These are phyloP conservation scores for Tulasnella sp. DNA, from an alignment of 768 basidiomycete genomes.

Conservation along the genomic window DNA sequence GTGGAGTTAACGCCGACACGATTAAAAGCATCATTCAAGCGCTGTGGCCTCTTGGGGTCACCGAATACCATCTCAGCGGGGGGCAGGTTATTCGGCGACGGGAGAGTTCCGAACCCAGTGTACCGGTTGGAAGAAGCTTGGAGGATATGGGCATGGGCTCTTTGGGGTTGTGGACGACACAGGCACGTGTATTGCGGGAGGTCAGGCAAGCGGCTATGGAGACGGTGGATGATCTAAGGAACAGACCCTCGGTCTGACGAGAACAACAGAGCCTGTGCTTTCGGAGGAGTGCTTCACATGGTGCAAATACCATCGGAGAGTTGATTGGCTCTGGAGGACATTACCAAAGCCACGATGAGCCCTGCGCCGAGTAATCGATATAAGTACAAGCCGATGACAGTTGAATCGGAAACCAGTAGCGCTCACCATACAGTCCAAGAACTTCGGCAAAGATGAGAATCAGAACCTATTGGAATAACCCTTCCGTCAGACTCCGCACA, in stretches of 20 bases:
- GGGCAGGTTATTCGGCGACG: conserved; percentile 62
- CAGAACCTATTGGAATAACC: conserved; percentile 61
- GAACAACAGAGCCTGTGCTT: not conserved
- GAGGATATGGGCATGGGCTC: conserved; percentile 59
- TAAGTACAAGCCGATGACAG: not conserved
- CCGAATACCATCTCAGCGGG: conserved; percentile 76
- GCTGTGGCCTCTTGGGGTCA: conserved; percentile 60
- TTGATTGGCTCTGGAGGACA: conserved; percentile 45
- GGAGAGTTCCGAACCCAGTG: conserved; percentile 55
- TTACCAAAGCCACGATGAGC: conserved; percentile 51
- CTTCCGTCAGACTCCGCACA: not conserved
- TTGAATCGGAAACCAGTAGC: too few species aligned
- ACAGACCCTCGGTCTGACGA: not conserved
- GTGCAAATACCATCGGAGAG: not conserved
- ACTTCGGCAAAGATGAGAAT: conserved; percentile 97
- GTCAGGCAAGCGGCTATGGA: conserved; percentile 31
- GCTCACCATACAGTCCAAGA: not conserved
- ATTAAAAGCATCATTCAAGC: conserved; percentile 54
- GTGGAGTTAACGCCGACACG: conserved; percentile 68
- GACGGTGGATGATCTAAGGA: not conserved
- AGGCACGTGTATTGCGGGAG: conserved; percentile 52
- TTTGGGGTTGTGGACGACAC: conserved; percentile 73
- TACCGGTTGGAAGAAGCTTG: not conserved
- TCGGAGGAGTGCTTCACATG: not conserved
- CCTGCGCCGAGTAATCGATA: conserved; percentile 39